Evolutionary conservation across 805 yeast species (phyloP).

Genomic region (Wickerhamiella qilinensis): DNA sequence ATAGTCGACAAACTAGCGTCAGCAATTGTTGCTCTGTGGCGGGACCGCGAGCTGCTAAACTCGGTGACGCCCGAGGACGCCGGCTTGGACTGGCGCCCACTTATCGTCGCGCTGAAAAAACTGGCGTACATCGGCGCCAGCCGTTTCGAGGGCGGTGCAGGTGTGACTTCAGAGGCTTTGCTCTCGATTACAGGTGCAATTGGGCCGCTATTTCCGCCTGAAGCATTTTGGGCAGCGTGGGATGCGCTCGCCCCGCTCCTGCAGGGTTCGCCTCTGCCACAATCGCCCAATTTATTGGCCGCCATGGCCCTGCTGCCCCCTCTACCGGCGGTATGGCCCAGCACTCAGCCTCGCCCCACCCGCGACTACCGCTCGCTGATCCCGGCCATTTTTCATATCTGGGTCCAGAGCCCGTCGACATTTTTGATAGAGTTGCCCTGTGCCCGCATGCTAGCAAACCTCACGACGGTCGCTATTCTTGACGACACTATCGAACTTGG

Average conservation of each 20-base stretch:
- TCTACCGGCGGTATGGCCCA: constrained; percentile 6
- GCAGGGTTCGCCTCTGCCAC: constrained; percentile 2
- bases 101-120: constrained; percentile 24
- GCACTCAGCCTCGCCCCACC: background rate
- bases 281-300: background rate
- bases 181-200: constrained; percentile 22
- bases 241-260: constrained; percentile 1
- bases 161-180: constrained; percentile 6
- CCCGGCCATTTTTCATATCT: constrained; percentile 53
- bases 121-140: constrained; percentile 10
- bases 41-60: constrained; percentile 25
- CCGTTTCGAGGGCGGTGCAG: constrained; percentile 10
- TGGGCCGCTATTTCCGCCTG: constrained; percentile 33
- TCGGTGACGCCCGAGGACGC: constrained; percentile 27
- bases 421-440: constrained; percentile 45
- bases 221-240: constrained; percentile 12
- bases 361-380: constrained; percentile 39
- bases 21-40: constrained; percentile 42
- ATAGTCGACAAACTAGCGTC: constrained; percentile 44
- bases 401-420: constrained; percentile 40
- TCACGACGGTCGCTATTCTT: constrained; percentile 27
- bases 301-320: constrained; percentile 8
- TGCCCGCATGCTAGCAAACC: constrained; percentile 46
- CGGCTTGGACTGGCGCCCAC: constrained; percentile 34
- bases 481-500: constrained; percentile 25